Conservation (phyloP, 768 basidiomycete genomes). For the Peribolospora baueri region DNA sequence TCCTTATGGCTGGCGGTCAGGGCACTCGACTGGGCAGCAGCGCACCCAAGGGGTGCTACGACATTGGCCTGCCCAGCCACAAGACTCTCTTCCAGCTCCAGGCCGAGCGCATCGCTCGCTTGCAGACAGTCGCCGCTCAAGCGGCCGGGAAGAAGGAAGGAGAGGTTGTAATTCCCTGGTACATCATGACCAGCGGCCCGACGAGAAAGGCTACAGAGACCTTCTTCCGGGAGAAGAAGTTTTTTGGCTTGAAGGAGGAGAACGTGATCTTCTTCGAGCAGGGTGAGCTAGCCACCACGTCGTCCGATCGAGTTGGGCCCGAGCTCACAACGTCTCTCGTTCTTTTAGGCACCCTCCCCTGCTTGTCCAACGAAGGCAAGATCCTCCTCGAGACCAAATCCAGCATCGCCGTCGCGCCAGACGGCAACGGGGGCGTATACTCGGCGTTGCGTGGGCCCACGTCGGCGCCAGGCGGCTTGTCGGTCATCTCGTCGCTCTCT, state of each 20-base stretch:
- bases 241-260: conserved; percentile 54
- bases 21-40: conserved; percentile 78
- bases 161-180: conserved; percentile 66
- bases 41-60: conserved; percentile 92
- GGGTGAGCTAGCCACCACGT: conserved; percentile 29
- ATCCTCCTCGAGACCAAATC: conserved; percentile 59
- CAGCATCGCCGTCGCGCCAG: conserved; percentile 77
- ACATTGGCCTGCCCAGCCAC: conserved; percentile 78
- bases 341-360: conserved; percentile 56
- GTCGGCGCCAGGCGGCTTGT: conserved; percentile 32
- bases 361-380: conserved; percentile 80
- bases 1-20: conserved; percentile 95
- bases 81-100: conserved; percentile 91
- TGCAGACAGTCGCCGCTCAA: conserved; percentile 50
- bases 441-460: conserved; percentile 45
- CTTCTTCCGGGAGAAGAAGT: conserved; percentile 51
- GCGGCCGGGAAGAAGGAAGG: conserved; percentile 24
- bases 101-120: conserved; percentile 73
- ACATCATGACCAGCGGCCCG: conserved; percentile 96
- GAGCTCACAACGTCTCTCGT: neutral
- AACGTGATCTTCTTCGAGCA: conserved; percentile 91
- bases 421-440: conserved; percentile 93
- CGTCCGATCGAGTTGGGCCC: neutral
- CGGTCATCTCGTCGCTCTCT: conserved; percentile 62
- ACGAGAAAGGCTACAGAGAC: conserved; percentile 64